phyloP scores from a whole-genome alignment of 1,284 basidiomycete genomes.

The Phellopilus nigrolimitatus region DNA sequence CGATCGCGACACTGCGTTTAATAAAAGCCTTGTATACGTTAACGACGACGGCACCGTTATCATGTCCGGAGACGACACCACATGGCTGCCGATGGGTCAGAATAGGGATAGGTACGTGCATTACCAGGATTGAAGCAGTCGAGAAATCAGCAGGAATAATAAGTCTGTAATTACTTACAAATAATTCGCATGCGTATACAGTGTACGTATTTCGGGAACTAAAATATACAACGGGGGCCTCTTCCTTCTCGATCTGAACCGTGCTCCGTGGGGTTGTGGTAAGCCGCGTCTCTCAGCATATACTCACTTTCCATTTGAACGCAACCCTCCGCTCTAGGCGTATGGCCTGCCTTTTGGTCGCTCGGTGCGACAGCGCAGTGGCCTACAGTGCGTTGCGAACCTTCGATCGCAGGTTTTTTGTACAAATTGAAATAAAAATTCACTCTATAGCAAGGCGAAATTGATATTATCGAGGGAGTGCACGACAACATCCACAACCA shows the following conservation, averaged over 20 bases:
- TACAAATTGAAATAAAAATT: conserved; percentile 5
- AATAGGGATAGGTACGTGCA: conserved; percentile 51
- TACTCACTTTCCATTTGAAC: not conserved
- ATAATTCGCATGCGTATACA: conserved; percentile 23
- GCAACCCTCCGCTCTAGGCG: conserved; percentile 37
- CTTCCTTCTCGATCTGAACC: conserved; percentile 64
- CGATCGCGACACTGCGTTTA: conserved; percentile 42
- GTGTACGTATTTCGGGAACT: conserved; percentile 57
- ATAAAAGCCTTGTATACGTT: conserved; percentile 46
- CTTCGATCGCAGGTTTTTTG: not conserved
- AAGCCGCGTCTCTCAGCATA: conserved; percentile 23
- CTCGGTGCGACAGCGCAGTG: conserved; percentile 46
- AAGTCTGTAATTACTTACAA: not conserved
- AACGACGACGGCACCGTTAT: conserved; percentile 53
- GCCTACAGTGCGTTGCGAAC: conserved; percentile 41
- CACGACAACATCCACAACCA: conserved; percentile 75
- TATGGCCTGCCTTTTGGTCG: conserved; percentile 68
- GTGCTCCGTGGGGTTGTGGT: conserved; percentile 72
- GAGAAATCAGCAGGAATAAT: not conserved
- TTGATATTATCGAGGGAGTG: conserved; percentile 78
- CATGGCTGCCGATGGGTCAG: conserved; percentile 43
- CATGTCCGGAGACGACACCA: conserved; percentile 71
- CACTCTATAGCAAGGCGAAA: conserved; percentile 56
- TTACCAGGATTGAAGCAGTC: not conserved
- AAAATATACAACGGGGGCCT: conserved; percentile 58